phyloP scores from a whole-genome alignment of 257 asterid genomes.

The Penstemon newberryi region DNA sequence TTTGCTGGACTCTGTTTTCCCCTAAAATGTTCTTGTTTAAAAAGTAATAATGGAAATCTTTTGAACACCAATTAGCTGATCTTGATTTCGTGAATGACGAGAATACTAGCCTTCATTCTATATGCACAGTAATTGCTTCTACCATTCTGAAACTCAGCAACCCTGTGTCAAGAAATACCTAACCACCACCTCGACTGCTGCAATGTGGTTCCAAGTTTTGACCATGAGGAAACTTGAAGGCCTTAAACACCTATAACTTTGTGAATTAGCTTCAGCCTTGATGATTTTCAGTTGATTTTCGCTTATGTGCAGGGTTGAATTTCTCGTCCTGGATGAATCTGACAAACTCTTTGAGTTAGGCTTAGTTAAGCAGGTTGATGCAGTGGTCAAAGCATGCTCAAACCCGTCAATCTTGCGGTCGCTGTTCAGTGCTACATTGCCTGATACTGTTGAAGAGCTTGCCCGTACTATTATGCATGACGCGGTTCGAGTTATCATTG shows the following conservation, averaged over 20 bases:
- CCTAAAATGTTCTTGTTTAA: neutral
- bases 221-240: neutral
- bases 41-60: neutral
- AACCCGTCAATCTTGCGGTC: conserved; percentile 85
- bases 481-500: conserved; percentile 82
- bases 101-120: conserved; percentile 5
- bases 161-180: neutral
- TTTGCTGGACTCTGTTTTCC: neutral
- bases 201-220: neutral
- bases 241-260: conserved; percentile 13
- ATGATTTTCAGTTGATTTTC: conserved; percentile 15
- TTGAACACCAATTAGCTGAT: neutral
- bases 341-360: conserved; percentile 92
- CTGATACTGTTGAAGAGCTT: conserved; percentile 85
- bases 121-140: neutral
- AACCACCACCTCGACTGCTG: neutral
- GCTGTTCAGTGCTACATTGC: conserved; percentile 89
- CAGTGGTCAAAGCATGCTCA: conserved; percentile 93
- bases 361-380: conserved; percentile 84
- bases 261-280: conserved; percentile 8
- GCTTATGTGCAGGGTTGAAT: conserved; percentile 67
- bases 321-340: conserved; percentile 90
- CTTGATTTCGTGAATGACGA: conserved; percentile 11
- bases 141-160: conserved; percentile 14
- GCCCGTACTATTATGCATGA: conserved; percentile 97